Base-by-base conservation (phyloP, 805 yeast species). In the Lipomyces kockii region DNA sequence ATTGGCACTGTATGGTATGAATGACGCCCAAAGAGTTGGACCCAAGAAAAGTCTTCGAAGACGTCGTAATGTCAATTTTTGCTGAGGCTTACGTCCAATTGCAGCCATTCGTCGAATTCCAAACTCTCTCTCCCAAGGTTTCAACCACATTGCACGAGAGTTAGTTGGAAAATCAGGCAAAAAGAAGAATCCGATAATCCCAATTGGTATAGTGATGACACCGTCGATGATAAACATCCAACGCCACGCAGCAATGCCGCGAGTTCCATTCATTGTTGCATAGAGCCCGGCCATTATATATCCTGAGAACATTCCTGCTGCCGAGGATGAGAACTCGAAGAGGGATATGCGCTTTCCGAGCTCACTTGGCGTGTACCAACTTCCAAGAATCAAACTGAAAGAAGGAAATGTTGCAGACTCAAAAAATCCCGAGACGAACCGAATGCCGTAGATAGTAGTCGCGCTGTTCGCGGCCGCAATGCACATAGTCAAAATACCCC, bases 191-290 rank as follows among this genome's bases (percentile, higher is more conserved):
- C 83, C 83, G 3, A 73, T 34, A 1, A 80, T n/a, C 0, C 82
- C 84, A 20, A 80, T 76, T 4, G 78, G 79, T 6, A 80, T 69
- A 2, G 80, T 75, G 57, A 82, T 75, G 62, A 87, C 78, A 35
- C 90, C 89, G 76, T 88, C 90, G 65, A 88, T 81, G 60, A 87
- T 82, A 71, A 85, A 86, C 78, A 86, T 83, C 91, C 90, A 88
- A 76, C 80, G 72, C 81, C 81, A 79, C n/a, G 80, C 80, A 5
- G 76, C 75, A 63, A 71, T 68, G 2, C 75, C 75, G n/a, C 64
- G 62, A 11, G 67, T 60, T 20, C 71, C 70, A 20, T 71, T 72
- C 65, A 76, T 58, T 9, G 61, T 39, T 20, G 61, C 17, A 49
- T 68, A 69, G 49, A 86, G 80, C 17, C 85, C 83, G n/a, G 87